These are phyloP conservation scores for Apodospora peruviana DNA, from an alignment of 495 filamentous ascomycete species.

Conservation along the genomic window DNA sequence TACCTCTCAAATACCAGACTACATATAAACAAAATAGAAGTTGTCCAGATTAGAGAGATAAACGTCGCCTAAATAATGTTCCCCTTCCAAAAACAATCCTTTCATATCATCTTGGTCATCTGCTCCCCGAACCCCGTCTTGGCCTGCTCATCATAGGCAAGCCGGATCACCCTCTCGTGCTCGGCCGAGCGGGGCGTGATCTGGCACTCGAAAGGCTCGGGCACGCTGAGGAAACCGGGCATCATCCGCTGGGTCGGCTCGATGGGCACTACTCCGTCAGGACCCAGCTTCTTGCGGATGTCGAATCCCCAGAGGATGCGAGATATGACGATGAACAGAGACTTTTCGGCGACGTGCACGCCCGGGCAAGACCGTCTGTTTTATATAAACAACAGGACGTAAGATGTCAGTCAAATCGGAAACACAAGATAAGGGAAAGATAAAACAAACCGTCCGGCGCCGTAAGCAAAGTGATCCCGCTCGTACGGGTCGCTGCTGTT, in stretches of 20 bases:
- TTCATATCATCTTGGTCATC: background rate
- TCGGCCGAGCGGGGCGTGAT: background rate
- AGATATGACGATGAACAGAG: background rate
- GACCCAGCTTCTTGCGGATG: background rate
- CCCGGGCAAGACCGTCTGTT: background rate
- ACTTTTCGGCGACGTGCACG: background rate
- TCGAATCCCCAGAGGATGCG: constrained; percentile 1
- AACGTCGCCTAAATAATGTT: too few relatives aligned
- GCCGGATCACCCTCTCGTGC: background rate
- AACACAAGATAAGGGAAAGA: background rate
- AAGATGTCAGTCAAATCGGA: background rate
- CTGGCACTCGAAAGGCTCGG: background rate
- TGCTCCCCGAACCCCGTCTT: background rate
- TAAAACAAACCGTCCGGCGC: constrained; percentile 29
- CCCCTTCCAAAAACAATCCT: too few relatives aligned
- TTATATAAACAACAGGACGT: too few relatives aligned
- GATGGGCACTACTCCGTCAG: background rate
- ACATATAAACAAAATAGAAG: too few relatives aligned
- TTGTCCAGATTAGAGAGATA: too few relatives aligned
- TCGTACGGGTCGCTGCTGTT: constrained; percentile 39
- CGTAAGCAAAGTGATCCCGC: constrained; percentile 43
- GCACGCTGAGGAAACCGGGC: background rate
- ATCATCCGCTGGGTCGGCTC: background rate
- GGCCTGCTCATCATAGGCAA: background rate
- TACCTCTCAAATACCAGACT: too few relatives aligned